Percentiles rank a stretch among this genome's conserved stretches.
phyloP scores from a whole-genome alignment of 495 filamentous ascomycete species.

The Ramalina peruviana region DNA sequence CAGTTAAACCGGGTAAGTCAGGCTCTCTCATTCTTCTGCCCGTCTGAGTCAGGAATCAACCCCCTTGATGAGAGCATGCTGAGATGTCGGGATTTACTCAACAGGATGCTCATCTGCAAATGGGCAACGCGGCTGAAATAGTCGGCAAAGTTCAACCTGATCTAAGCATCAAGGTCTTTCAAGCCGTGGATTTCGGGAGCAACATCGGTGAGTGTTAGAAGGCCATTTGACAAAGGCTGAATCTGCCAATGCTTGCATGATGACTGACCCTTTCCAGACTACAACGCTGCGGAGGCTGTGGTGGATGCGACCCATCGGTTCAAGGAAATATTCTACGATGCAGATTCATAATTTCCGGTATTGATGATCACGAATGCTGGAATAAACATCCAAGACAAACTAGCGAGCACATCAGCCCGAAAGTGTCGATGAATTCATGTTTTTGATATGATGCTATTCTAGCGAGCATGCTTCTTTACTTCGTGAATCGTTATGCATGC shows the following conservation, averaged over 20 bases:
- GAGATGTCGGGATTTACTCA: background rate
- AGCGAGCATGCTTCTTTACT: no score
- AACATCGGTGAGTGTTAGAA: conserved; percentile 42
- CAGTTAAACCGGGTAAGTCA: conserved; percentile 53
- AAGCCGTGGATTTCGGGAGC: conserved; percentile 63
- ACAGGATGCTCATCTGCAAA: conserved; percentile 62
- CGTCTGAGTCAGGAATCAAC: background rate
- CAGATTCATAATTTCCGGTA: no score
- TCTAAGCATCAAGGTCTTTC: conserved; percentile 60
- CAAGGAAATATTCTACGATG: conserved; percentile 63
- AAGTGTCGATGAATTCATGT: no score
- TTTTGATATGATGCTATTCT: no score
- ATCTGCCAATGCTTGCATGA: background rate
- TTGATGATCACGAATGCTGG: no score
- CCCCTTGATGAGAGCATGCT: background rate
- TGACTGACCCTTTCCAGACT: conserved; percentile 40
- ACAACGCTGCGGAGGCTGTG: conserved; percentile 61
- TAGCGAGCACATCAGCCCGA: no score
- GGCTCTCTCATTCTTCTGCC: background rate
- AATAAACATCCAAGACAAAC: no score
- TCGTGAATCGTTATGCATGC: no score
- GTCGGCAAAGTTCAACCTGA: conserved; percentile 84
- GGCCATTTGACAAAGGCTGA: background rate
- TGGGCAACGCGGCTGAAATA: conserved; percentile 72
- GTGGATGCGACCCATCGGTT: conserved; percentile 81